Percentiles rank a stretch among this genome's conserved stretches.
Conservation (phyloP, 2,329 filamentous ascomycete species). For the Penicillium corylophilum region DNA sequence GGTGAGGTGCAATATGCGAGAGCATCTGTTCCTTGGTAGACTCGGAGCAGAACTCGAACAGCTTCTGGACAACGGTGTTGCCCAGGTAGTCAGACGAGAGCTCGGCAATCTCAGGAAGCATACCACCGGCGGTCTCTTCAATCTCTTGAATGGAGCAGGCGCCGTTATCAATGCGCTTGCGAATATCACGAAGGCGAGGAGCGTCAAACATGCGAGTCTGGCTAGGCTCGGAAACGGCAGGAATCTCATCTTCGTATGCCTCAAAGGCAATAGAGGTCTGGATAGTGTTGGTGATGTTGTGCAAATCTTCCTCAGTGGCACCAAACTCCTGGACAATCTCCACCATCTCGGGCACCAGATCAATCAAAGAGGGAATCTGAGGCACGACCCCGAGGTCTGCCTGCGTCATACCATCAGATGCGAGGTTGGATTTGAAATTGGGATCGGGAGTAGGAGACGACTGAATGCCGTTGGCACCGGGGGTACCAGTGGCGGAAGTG, state of each 20-base stretch:
- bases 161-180: slow-evolving; percentile 96
- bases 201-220: slow-evolving; percentile 90
- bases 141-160: slow-evolving; percentile 82
- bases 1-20: slow-evolving; percentile 78
- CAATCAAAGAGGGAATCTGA: slow-evolving; percentile 68
- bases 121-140: slow-evolving; percentile 85
- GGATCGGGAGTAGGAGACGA: slow-evolving; percentile 90
- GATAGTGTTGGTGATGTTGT: slow-evolving; percentile 70
- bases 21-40: slow-evolving; percentile 89
- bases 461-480: slow-evolving; percentile 82
- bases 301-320: slow-evolving; percentile 73
- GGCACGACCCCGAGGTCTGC: slow-evolving; percentile 38
- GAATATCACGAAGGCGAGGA: slow-evolving; percentile 89
- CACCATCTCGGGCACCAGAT: slow-evolving; percentile 79
- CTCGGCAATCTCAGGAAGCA: slow-evolving; percentile 96
- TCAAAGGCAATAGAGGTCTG: slow-evolving; percentile 74
- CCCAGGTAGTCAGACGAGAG: slow-evolving; percentile 93
- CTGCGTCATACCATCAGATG: slow-evolving; percentile 31
- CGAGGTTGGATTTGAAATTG: slow-evolving; percentile 49
- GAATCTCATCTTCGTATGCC: slow-evolving; percentile 76
- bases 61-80: slow-evolving; percentile 98
- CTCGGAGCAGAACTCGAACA: slow-evolving; percentile 96
- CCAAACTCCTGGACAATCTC: slow-evolving; percentile 87
- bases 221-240: slow-evolving; percentile 81
- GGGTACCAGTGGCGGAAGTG: slow-evolving; percentile 73